phyloP scores from a whole-genome alignment of 768 basidiomycete species.

The Lepiota venenata region DNA sequence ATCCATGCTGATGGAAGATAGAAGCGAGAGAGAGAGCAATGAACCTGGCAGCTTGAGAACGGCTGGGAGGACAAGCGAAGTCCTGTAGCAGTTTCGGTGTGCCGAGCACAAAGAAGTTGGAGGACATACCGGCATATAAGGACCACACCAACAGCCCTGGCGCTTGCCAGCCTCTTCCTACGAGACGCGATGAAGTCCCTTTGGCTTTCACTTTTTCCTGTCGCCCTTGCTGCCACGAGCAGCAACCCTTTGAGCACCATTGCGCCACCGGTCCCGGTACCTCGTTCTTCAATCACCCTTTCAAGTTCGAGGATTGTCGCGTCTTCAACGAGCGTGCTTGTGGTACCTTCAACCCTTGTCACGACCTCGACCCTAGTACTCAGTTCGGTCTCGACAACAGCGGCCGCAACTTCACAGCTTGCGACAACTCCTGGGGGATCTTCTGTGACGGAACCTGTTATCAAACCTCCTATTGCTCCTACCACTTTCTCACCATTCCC shows the following conservation, averaged over 20 bases:
- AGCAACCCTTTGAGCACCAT: background rate
- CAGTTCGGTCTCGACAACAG: background rate
- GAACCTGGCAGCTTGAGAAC: constrained; percentile 1
- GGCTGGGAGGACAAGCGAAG: background rate
- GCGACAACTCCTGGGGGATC: constrained; percentile 4
- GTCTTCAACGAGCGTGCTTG: background rate
- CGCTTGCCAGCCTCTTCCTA: background rate
- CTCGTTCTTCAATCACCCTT: background rate
- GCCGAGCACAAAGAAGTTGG: background rate
- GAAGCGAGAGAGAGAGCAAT: background rate
- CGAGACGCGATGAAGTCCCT: constrained; percentile 4
- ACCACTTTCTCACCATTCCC: constrained; percentile 57
- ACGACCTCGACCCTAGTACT: background rate
- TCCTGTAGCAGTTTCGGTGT: background rate
- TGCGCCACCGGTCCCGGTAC: background rate
- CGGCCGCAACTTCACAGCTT: background rate
- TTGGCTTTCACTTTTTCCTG: constrained; percentile 2
- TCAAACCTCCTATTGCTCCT: constrained; percentile 10
- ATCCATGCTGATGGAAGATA: background rate
- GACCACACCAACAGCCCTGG: background rate
- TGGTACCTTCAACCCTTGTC: background rate
- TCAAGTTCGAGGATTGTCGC: background rate
- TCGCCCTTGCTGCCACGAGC: constrained; percentile 4
- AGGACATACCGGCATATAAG: constrained; percentile 4
- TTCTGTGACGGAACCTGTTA: constrained; percentile 8